Evolutionary conservation across 2,329 filamentous ascomycete species (phyloP).

Genomic region (Erysiphe pulchra): DNA sequence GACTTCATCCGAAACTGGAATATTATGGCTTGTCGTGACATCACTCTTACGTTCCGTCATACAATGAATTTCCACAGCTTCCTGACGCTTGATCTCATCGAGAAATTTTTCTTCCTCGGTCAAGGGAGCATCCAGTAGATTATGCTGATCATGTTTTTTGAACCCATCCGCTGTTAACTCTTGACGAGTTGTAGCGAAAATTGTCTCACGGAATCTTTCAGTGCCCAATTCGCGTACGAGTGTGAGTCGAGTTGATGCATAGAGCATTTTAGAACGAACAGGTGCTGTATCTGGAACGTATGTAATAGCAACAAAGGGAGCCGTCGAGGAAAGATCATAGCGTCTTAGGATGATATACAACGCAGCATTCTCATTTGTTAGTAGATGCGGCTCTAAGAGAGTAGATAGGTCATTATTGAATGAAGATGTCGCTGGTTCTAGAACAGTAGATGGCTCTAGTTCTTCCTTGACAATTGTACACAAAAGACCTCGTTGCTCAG

Average conservation of each 20-base stretch:
- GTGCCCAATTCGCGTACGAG: conserved; percentile 52
- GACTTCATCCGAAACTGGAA: conserved; percentile 32
- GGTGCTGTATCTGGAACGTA: conserved; percentile 59
- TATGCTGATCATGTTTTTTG: conserved; percentile 44
- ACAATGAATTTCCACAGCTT: conserved; percentile 46
- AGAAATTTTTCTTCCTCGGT: conserved; percentile 54
- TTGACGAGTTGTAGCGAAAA: conserved; percentile 43
- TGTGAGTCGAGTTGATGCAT: conserved; percentile 51
- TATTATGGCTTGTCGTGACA: conserved; percentile 19
- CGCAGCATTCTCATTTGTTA: conserved; percentile 28
- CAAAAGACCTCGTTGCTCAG: conserved; percentile 40
- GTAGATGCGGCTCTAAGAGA: conserved; percentile 34
- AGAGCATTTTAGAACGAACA: conserved; percentile 69
- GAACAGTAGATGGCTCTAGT: conserved; percentile 32
- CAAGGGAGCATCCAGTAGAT: conserved; percentile 36
- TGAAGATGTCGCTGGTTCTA: conserved; percentile 24
- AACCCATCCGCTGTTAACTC: conserved; percentile 49
- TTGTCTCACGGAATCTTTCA: conserved; percentile 52
- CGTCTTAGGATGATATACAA: conserved; percentile 54
- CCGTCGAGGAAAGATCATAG: conserved; percentile 23
- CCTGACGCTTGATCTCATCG: conserved; percentile 46
- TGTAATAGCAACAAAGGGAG: conserved; percentile 38
- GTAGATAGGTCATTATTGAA: conserved; percentile 36
- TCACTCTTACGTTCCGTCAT: conserved; percentile 29
- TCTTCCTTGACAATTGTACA: conserved; percentile 44